Base-by-base conservation (phyloP, 495 filamentous ascomycete species). In the Endocarpon pusillum region DNA sequence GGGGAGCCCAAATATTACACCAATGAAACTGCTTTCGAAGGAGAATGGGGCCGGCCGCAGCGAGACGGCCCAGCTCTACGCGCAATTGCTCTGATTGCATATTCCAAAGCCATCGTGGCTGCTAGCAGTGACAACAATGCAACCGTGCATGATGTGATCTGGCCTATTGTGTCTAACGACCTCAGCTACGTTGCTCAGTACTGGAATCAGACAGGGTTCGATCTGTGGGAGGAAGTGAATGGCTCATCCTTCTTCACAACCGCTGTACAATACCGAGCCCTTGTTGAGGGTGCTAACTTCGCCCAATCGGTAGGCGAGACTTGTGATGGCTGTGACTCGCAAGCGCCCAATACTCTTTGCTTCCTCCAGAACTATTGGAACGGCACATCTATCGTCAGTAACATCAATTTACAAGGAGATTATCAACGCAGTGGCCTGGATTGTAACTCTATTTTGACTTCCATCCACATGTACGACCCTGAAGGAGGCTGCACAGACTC, bases 171-270 rank as follows among this genome's bases (percentile, higher is more conserved):
- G 14, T 51, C 55, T 11, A 71, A 72, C 32, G 70, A 73, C 38
- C 43, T 74, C 15, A 53, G 62, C 23, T 81, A 82, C 42, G 66
- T 80, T 12, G 64, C 69, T 2, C 70, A 82, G 45, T 77, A 84
- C 55, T 86, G 78, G 79, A 60, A 55, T 32, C 21, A 42, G 17
- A 51, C 48, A 3, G 44, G 40, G n/a, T 60, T 54, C 37, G 59
- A 82, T 42, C 63, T 82, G 2, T 81, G 77, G 78, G 77, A 82
- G 39, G 77, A 82, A 54, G 61, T 71, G 0, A 41, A 53, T 8
- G 69, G 68, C n/a, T 56, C 60, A 3, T 69, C 66, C 19, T 73
- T 74, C 53, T 75, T 72, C 45, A 73, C 70, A 11, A 55, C 63
- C 9, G 60, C 64, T 34, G 67, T 65, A 1, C 64, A 69, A 28